Conservation (phyloP, 2,329 filamentous ascomycete species). For the Epichloe typhina region DNA sequence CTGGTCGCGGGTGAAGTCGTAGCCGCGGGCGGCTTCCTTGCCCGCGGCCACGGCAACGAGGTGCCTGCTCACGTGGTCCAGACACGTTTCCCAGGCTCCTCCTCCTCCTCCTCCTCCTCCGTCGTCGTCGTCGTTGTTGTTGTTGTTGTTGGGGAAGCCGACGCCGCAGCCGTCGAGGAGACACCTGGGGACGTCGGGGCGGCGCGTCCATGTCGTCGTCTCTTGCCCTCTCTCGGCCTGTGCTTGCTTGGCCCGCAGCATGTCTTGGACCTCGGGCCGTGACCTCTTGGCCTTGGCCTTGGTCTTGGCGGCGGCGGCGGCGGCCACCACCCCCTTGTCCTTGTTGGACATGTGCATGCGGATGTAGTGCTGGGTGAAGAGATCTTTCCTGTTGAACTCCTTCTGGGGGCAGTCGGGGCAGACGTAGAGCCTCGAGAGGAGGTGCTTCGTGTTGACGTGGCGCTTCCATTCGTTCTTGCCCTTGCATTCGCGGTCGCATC, state of each 20-base stretch:
- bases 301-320: constrained; percentile 17
- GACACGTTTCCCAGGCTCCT: constrained; percentile 63
- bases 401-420: constrained; percentile 52
- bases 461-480: constrained; percentile 95
- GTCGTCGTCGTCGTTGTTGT: too few species aligned
- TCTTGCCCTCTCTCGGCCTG: background rate
- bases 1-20: constrained; percentile 1
- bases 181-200: constrained; percentile 50
- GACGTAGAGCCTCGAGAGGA: constrained; percentile 60
- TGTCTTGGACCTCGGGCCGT: constrained; percentile 30
- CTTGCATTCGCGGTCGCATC: constrained; percentile 58
- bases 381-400: constrained; percentile 77
- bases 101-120: too few species aligned
- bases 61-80: constrained; percentile 81
- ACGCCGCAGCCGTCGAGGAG: constrained; percentile 45
- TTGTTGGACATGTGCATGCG: constrained; percentile 56
- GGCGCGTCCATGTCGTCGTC: constrained; percentile 9
- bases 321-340: constrained; percentile 16
- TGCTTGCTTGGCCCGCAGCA: constrained; percentile 26
- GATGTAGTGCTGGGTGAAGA: constrained; percentile 77
- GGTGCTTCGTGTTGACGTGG: constrained; percentile 69
- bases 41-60: constrained; percentile 36
- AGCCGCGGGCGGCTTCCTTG: background rate
- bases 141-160: constrained; percentile 42
- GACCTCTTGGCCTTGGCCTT: constrained; percentile 25